Percentiles rank a stretch among this genome's conserved stretches.
Evolutionary conservation across 176 grass and related monocot species (phyloP).

Genomic region (Dendrocalamus sinicus): DNA sequence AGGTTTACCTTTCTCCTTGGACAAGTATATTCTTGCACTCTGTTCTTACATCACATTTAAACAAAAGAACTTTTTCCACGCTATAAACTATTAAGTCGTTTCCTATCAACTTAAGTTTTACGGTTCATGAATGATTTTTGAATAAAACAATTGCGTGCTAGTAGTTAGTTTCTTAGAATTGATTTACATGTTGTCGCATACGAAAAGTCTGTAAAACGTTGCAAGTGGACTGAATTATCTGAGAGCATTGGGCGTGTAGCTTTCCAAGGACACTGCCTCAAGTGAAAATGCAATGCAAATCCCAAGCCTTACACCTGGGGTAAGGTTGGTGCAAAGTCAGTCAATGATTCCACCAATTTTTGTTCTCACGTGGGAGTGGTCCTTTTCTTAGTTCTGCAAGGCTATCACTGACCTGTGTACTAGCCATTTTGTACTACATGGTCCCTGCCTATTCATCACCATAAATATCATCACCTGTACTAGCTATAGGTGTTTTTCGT

Average conservation of each 20-base stretch:
- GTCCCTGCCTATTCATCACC: constrained; percentile 26
- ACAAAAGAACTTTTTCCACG: not conserved
- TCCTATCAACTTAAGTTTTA: not conserved
- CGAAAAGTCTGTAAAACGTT: not conserved
- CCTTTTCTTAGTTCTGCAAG: constrained; percentile 1
- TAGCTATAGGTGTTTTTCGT: too few species aligned
- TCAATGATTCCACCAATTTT: constrained; percentile 33
- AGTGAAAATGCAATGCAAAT: constrained; percentile 23
- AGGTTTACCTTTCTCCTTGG: not conserved
- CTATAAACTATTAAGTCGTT: not conserved
- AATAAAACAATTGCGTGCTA: not conserved
- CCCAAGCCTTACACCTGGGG: not conserved
- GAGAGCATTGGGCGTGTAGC: not conserved
- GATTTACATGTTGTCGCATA: not conserved
- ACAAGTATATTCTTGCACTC: constrained; percentile 30
- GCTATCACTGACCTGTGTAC: constrained; percentile 30
- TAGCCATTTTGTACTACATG: constrained; percentile 22
- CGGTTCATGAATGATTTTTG: not conserved
- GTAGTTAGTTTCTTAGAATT: not conserved
- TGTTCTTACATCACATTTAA: not conserved
- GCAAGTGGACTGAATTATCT: not conserved
- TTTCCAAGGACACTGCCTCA: not conserved
- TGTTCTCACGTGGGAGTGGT: constrained; percentile 27
- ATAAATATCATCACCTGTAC: constrained; percentile 27
- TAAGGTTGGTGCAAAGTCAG: constrained; percentile 19